Evolutionary conservation across 331 rosid genomes (phyloP), one percentile per base, ranked within the genome.

Genomic region (Cydonia oblonga): DNA sequence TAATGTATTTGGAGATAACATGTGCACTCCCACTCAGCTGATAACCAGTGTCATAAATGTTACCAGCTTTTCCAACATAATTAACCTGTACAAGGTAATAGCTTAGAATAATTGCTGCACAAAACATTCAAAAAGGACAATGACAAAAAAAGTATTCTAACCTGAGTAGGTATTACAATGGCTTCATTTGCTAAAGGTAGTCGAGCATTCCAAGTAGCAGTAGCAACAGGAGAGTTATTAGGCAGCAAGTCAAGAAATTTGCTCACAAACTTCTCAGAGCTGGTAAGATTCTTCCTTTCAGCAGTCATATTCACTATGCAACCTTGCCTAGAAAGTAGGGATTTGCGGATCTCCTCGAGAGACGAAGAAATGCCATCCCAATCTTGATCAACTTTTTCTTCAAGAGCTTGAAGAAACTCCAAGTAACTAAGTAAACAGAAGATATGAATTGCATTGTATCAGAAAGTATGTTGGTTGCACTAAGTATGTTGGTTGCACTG

Each of bases 41-140:
- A 79, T 95, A 95, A 67, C 98, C 97, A 30, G 85, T 75, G 67
- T 91, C 90, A 24, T 88, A 91, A 25, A 91, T 64, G 79, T 91
- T 95, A 62, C 88, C 89, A 59, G 98, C 98, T 79, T 95, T 95
- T 64, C 98, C 98, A 69, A 95, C 93, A 72, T 91, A 91, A 87
- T 95, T 95, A 66, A 95, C 97, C 98, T 95, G 86, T 28, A 66
- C 57, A 68, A 28, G 62, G 71, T 59, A 71, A 25, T 68, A 71
- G 79, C 64, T 82, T 12, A 62, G 76, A 82, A 75, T 68, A 77
- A 65, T 53, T 70, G 66, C 32, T 76, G 5, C 5, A 58, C 18
- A 4, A 49, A 74, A 29, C 4, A 35, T 73, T 38, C 60, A 70
- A 74, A 72, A 51, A 59, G 38, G 60, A 58, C 20, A 38, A 25